Evolutionary conservation across 2,329 filamentous ascomycete species (phyloP), one percentile per base, ranked within the genome.

Genomic region (Akanthomyces uredinophilus): DNA sequence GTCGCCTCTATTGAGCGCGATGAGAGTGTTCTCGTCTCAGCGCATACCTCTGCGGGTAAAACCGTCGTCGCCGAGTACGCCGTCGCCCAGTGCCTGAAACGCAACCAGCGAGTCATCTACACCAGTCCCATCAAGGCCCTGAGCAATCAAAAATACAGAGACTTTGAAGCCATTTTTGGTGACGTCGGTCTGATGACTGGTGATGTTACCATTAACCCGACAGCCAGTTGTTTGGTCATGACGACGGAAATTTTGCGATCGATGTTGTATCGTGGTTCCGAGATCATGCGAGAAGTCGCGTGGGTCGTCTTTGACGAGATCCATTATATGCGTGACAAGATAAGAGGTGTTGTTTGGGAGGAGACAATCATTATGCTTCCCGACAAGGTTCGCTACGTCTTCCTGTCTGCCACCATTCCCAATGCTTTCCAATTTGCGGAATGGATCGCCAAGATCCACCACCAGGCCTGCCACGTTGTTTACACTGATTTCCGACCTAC

Each of bases 221-320:
- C 95, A 4, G 95, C 95, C 16, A 98, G 93, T 64, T 99, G 95
- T 74, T 81, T 99, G 63, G 95, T 99, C 70, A 99, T 99, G 95
- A 99, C 95, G 0, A 99, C 95, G 0, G 95, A 99, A 79, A 99
- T 99, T 92, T 77, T 99, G 72, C 89, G 95, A 54, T 98, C 94
- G 20, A 99, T 99, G 95, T 75, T 99, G 77, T 99, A 99, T 76
- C 86, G 95, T 68, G 95, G 95, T 64, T 98, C 95, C 0, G 95
- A 99, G 78, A 98, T 99, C 67, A 99, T 99, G 94, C 92, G 95
- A 68, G 95, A 99, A 79, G 96, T 99, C 1, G 93, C 90, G 16
- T 99, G 95, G 95, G 96, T 99, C 1, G 82, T 99, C 2, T 99
- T 99, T 69, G 95, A 99, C 76, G 95, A 99, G 76, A 96, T 99